Base-by-base conservation (phyloP, 805 yeast species). In the Brettanomyces custersianus region DNA sequence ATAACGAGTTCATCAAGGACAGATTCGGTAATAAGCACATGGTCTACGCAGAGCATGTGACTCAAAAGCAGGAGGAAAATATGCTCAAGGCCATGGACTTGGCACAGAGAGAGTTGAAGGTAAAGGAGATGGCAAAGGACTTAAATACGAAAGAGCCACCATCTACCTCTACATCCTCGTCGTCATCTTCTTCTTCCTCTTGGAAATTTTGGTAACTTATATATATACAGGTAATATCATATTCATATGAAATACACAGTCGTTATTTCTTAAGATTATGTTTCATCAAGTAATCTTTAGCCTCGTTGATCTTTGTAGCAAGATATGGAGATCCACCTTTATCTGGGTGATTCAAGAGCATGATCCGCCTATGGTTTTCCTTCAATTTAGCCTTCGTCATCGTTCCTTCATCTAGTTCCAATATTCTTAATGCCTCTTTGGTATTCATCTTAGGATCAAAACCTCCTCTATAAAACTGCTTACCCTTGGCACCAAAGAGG, bases 271-370 rank as follows among this genome's bases (percentile, higher is more conserved):
- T 48, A 25, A 71, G 69, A 26, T 77, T 78, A 52, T 78, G 71
- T 56, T 79, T 78, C 40, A 76, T 79, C 54, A 84, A 63, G 48
- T 81, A 72, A 49, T 85, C 94, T 52, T 80, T 80, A 20, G 96
- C 96, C 62, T 88, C 95, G 56, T 88, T 88, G 42, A 88, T 80
- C 65, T 88, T 88, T 40, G 88, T 78, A 32, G 96, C 95, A 57
- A 88, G 57, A 50, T 72, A 86, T 20, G 94, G 83, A 9, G 94
- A 80, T 2, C 96, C 96, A 23, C 96, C 96, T 54, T 78, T 82
- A 63, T 88, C 96, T 9, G 96, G 96, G 54, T 88, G 96, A 57
- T 88, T 88, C 34, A 81, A 72, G 60, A 85, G 60, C 92, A 88
- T 83, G 50, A 87, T 79, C 48, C 67, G 68, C 61, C 95, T 74